phyloP scores from a whole-genome alignment of 352 stramenopile genomes.

The Phytophthora idaei region DNA sequence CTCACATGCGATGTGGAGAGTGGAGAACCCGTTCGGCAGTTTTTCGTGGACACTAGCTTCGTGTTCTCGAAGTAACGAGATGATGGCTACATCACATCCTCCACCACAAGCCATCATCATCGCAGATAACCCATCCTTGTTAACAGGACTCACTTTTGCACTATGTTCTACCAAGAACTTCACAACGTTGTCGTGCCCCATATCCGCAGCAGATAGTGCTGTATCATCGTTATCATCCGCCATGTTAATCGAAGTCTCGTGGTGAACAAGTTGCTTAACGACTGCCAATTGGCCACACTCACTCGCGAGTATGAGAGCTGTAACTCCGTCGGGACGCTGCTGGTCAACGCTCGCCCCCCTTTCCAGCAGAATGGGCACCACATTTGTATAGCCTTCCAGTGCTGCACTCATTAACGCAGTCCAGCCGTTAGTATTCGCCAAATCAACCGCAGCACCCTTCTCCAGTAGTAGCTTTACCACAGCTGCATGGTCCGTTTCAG shows the following conservation, averaged over 20 bases:
- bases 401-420: conserved; percentile 8
- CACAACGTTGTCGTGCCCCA: neutral
- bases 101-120: conserved; percentile 9
- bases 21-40: conserved; percentile 8
- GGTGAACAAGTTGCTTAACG: conserved; percentile 5
- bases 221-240: conserved; percentile 8
- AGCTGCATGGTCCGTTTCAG: neutral
- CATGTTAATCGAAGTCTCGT: conserved; percentile 3
- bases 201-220: conserved; percentile 11
- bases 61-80: conserved; percentile 6
- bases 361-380: conserved; percentile 7
- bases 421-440: conserved; percentile 1
- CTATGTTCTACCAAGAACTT: conserved; percentile 6
- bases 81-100: neutral
- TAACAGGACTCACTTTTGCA: neutral
- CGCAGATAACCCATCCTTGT: neutral
- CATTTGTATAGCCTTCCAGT: conserved; percentile 2
- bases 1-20: conserved; percentile 9
- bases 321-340: neutral
- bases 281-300: neutral
- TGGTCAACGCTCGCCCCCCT: conserved; percentile 6
- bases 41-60: conserved; percentile 6
- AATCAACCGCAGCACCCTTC: conserved; percentile 2
- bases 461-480: conserved; percentile 8
- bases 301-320: conserved; percentile 6